These are phyloP conservation scores for Zasmidium cellare DNA, from an alignment of 2,329 filamentous ascomycete species.

Conservation along the genomic window DNA sequence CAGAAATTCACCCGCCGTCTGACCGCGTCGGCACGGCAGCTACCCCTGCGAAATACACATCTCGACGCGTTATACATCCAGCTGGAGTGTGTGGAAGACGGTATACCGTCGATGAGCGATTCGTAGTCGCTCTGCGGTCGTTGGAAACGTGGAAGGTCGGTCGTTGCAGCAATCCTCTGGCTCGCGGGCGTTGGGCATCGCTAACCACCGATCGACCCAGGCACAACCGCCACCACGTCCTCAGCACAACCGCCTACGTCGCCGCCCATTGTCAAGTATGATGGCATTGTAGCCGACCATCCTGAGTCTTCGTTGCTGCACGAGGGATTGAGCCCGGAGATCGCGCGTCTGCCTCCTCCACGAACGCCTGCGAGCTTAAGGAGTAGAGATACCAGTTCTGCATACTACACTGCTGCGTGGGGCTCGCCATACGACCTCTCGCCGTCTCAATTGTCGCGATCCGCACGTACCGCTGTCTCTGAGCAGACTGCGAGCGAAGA, in stretches of 20 bases:
- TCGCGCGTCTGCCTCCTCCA: slow-evolving; percentile 27
- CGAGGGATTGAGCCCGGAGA: slow-evolving; percentile 17
- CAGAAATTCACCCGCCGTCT: slow-evolving; percentile 1
- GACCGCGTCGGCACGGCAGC: neutral
- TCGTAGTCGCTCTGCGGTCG: slow-evolving; percentile 7
- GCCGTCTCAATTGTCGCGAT: slow-evolving; percentile 42
- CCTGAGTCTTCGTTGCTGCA: neutral
- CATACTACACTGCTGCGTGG: slow-evolving; percentile 73
- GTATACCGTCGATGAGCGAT: slow-evolving; percentile 1
- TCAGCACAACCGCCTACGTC: slow-evolving; percentile 16
- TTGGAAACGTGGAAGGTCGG: slow-evolving; percentile 12
- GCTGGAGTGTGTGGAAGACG: neutral
- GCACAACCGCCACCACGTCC: slow-evolving; percentile 15
- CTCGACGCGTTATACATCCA: neutral
- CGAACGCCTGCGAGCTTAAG: slow-evolving; percentile 30
- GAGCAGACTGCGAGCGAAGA: slow-evolving; percentile 32
- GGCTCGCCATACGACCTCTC: slow-evolving; percentile 82
- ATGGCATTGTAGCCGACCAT: slow-evolving; percentile 14
- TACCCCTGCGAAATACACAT: neutral
- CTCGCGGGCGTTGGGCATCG: neutral
- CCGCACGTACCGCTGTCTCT: slow-evolving; percentile 33
- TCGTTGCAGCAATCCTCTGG: neutral
- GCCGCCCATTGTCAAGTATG: slow-evolving; percentile 21
- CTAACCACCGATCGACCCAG: slow-evolving; percentile 6
- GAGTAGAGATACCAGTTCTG: slow-evolving; percentile 32